A percentile compares a stretch with the other conserved stretches of the same genome.
Conservation (phyloP, 352 stramenopile species). For the Pythium inflatum region DNA sequence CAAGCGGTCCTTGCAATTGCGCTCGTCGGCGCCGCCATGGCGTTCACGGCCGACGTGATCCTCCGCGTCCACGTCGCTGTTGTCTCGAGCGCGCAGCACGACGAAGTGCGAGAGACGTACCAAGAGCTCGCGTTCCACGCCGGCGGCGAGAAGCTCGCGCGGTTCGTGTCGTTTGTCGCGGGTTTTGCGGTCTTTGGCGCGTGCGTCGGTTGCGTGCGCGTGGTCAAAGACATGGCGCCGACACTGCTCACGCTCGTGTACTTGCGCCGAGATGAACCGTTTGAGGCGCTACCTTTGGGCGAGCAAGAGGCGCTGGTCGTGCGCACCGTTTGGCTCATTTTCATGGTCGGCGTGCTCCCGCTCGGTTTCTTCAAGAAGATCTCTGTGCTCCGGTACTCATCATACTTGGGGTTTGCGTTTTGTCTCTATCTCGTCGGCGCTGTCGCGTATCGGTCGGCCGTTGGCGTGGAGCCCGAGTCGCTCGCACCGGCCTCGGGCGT, state of each 20-base stretch:
- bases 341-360: conserved; percentile 64
- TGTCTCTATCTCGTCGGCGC: conserved; percentile 71
- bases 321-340: conserved; percentile 57
- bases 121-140: conserved; percentile 64
- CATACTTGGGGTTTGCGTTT: conserved; percentile 72
- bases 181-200: conserved; percentile 79
- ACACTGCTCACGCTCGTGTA: conserved; percentile 51
- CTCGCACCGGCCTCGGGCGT: not conserved
- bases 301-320: conserved; percentile 46
- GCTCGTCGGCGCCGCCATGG: conserved; percentile 65
- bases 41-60: conserved; percentile 70
- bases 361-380: conserved; percentile 75
- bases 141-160: conserved; percentile 52
- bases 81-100: conserved; percentile 32
- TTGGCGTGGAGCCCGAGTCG: conserved; percentile 7
- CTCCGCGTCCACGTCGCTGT: conserved; percentile 65
- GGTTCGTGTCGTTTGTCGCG: conserved; percentile 60
- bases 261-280: conserved; percentile 27
- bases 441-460: conserved; percentile 57
- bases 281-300: conserved; percentile 29
- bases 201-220: conserved; percentile 71
- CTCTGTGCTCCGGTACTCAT: conserved; percentile 73
- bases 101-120: conserved; percentile 63
- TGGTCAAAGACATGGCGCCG: conserved; percentile 78
- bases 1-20: conserved; percentile 51